Evolutionary conservation across 2,329 filamentous ascomycete species (phyloP).

Genomic region (Scopulariopsis brevicaulis): DNA sequence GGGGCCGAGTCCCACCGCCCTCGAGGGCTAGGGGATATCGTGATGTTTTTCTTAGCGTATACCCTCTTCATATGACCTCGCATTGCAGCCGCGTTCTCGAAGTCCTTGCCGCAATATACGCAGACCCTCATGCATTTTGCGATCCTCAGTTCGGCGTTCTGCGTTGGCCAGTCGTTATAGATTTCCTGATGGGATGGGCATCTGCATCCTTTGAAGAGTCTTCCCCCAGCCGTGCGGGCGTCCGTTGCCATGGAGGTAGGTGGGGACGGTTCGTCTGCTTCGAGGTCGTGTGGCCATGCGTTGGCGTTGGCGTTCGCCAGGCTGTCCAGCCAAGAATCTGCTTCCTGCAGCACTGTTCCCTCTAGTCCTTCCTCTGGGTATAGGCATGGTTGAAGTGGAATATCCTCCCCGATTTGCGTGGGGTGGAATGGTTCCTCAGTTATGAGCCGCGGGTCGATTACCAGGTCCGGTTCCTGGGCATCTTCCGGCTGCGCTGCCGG

Average conservation of each 20-base stretch:
- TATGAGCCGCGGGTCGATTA: no score
- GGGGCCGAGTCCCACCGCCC: neutral
- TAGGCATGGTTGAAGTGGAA: neutral
- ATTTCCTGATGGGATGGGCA: slow-evolving; percentile 10
- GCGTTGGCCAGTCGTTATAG: slow-evolving; percentile 10
- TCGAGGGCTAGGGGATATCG: no score
- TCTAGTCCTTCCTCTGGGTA: slow-evolving; percentile 8
- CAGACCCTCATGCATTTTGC: slow-evolving; percentile 9
- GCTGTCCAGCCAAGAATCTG: slow-evolving; percentile 8
- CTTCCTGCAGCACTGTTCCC: slow-evolving; percentile 5
- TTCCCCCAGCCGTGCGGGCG: slow-evolving; percentile 5
- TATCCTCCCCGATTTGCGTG: no score
- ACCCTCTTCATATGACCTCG: slow-evolving; percentile 9
- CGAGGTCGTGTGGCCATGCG: no score
- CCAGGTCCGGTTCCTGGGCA: no score
- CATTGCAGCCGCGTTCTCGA: slow-evolving; percentile 5
- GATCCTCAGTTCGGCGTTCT: slow-evolving; percentile 10
- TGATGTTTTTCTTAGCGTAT: no score
- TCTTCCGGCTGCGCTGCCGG: no score
- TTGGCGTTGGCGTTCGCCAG: neutral
- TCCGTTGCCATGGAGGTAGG: slow-evolving; percentile 10
- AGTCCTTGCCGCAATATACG: slow-evolving; percentile 10
- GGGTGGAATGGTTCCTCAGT: no score
- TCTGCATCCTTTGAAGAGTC: slow-evolving; percentile 9
- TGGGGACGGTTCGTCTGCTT: slow-evolving; percentile 5